Evolutionary conservation across 257 asterid species (phyloP), one percentile per base, ranked within the genome.

Genomic region (Solanum virginianum): DNA sequence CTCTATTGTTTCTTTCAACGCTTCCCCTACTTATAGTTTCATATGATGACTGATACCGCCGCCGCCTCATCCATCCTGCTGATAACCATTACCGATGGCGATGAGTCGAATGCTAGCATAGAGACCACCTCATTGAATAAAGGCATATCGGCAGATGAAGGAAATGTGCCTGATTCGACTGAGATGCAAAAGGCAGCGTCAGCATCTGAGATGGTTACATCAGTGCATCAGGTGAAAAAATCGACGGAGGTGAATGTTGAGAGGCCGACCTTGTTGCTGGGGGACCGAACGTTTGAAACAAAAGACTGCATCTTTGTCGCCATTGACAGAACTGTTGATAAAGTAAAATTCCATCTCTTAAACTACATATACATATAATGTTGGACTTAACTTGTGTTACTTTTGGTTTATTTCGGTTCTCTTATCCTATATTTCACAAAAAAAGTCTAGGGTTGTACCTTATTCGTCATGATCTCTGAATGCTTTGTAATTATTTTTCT

Each of bases 221-320:
- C 74, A 16, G 65, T 47, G 66, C 49, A 86, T 80, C 75, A 54
- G 57, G 22, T 26, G 47, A 86, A 47, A 22, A 86, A 57, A 53
- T 55, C 39, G 63, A 83, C 41, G 53, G 86, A 86, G 10, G 88
- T 84, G 47, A 55, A 7, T 55, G 71, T 45, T 7, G 92, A 89
- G 54, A 81, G 83, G 29, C 89, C 90, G 47, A 55, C 22, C 71
- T 89, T 90, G 92, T 79, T 89, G 49, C 90, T 90, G 60, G 84
- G 80, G 22, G 84, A 72, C 32, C 88, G 90, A 90, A 89, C 32
- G 68, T 9, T 86, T 51, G 90, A 88, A 43, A 70, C 85, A 16
- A 85, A 70, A 26, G 89, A 88, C 45, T 90, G 92, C 3, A 49
- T 66, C 63, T 85, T 87, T 43, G 92, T 89, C 29, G 89, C 89